Percentiles rank a stretch among this genome's conserved stretches.
Conservation (phyloP, 371 early-diverging fungal genomes). For the Aphelidium insulamus region DNA sequence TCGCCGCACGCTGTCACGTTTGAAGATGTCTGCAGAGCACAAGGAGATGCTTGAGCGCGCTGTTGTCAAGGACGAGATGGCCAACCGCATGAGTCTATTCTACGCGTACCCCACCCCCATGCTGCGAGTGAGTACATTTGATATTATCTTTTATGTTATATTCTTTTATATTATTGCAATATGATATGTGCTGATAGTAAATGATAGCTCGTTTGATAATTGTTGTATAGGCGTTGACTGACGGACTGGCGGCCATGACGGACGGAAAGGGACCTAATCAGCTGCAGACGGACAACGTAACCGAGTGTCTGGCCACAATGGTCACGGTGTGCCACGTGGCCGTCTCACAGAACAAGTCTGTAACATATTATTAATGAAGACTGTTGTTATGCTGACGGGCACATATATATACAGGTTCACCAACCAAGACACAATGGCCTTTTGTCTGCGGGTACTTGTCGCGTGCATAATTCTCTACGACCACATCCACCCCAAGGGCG, state of each 20-base stretch:
- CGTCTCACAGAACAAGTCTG: constrained; percentile 28
- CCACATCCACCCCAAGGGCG: constrained; percentile 57
- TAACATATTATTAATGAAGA: constrained; percentile 3
- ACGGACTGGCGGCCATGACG: too few relatives aligned
- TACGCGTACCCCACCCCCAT: constrained; percentile 85
- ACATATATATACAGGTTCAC: constrained; percentile 14
- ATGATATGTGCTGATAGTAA: too few relatives aligned
- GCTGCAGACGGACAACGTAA: too few relatives aligned
- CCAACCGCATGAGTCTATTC: constrained; percentile 80
- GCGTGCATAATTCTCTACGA: constrained; percentile 72
- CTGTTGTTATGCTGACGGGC: constrained; percentile 7
- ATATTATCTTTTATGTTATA: constrained; percentile 1
- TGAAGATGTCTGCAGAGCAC: constrained; percentile 23
- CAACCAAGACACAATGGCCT: constrained; percentile 21
- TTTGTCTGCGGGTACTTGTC: constrained; percentile 65
- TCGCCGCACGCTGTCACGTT: constrained; percentile 62
- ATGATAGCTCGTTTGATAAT: too few relatives aligned
- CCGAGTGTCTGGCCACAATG: constrained; percentile 36
- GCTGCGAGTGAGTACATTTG: constrained; percentile 24
- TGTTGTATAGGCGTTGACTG: too few relatives aligned
- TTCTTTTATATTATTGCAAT: constrained; percentile 6
- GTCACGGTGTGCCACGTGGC: constrained; percentile 41
- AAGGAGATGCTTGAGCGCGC: constrained; percentile 10
- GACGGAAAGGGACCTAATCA: too few relatives aligned
- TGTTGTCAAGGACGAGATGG: constrained; percentile 60